Base-by-base conservation (phyloP, 371 early-diverging fungal species). In the Haplosporangium sp. region DNA sequence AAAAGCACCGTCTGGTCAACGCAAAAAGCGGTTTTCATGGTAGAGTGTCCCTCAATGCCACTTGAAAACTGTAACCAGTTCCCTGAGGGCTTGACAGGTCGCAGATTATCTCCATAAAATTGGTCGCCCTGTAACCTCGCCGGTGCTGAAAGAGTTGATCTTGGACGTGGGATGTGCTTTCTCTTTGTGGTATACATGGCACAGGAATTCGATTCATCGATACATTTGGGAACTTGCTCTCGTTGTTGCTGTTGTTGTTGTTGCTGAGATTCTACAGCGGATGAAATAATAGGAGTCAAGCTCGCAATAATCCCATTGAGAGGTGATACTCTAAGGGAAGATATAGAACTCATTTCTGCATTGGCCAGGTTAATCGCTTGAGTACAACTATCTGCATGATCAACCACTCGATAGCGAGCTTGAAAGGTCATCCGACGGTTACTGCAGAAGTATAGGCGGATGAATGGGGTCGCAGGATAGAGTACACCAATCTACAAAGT, bases 321-420 rank as follows among this genome's bases (percentile, higher is more conserved):
- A 11, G 20, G 3, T 11, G 8, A 9, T 9, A 13, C 35, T 55
- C 35, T 20, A 3, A 34, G 7, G 5, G 55, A 20, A 10, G 55
- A 55, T 50, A 34, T 15, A 20, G 11, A 10, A 13, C 9, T 55
- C 35, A 6, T 55, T 35, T 55, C 59, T 39, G 53, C 48, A 44
- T 48, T 63, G 8, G 47, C 56, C 2, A 52, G 19, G 27, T 61
- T 57, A 61, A 75, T 69, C 1, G 65, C 70, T 37, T 53, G 61
- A 13, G 62, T 55, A 13, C 66, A 69, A 13, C 47, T 47, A 48
- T 75, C 75, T 9, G 66, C 65, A 37, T 75, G 75, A 0, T 65
- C 55, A 15, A 57, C n/a, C 39, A 75, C 61, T 0, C 45, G 35
- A 34, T 42, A 37, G 3, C 39, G 44, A 11, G 59, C 74, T 10